Percentiles rank a stretch among this genome's conserved stretches.
Evolutionary conservation across 352 stramenopile species (phyloP).

Genomic region (Globisporangium canariense): DNA sequence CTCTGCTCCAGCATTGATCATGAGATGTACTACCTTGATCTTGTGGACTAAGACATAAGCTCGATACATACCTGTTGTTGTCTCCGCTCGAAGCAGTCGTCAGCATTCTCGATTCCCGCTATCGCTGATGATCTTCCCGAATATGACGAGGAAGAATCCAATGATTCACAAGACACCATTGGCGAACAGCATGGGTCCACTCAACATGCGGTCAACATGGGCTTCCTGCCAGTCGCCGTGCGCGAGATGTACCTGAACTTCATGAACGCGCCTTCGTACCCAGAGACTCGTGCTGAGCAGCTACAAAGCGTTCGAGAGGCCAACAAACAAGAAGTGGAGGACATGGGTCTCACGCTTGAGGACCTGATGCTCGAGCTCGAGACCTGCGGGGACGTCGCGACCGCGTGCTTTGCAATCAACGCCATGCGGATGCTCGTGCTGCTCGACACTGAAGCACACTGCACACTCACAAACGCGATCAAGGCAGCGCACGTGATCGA

Average conservation of each 20-base stretch:
- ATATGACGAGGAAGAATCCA: slow-evolving; percentile 6
- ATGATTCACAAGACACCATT: neutral
- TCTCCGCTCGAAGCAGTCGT: slow-evolving; percentile 18
- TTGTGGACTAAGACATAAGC: neutral
- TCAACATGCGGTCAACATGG: slow-evolving; percentile 25
- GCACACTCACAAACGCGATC: slow-evolving; percentile 33
- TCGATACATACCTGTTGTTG: neutral
- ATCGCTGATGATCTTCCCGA: slow-evolving; percentile 19
- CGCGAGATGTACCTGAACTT: slow-evolving; percentile 31
- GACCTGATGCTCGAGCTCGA: slow-evolving; percentile 47
- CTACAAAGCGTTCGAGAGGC: slow-evolving; percentile 4
- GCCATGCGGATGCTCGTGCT: slow-evolving; percentile 34
- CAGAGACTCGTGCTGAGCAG: neutral
- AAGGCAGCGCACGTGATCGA: slow-evolving; percentile 37
- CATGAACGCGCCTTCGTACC: slow-evolving; percentile 7
- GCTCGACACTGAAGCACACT: slow-evolving; percentile 21
- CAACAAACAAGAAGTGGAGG: slow-evolving; percentile 23
- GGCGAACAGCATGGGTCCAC: neutral
- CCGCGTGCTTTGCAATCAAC: slow-evolving; percentile 31
- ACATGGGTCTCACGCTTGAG: slow-evolving; percentile 33
- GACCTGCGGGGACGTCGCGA: slow-evolving; percentile 27
- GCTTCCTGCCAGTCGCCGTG: slow-evolving; percentile 37
- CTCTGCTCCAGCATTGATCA: neutral
- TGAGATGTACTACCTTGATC: neutral
- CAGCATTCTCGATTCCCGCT: slow-evolving; percentile 31